Conservation (phyloP, 2,329 filamentous ascomycete species). For the Lasiodiplodia theobromae region DNA sequence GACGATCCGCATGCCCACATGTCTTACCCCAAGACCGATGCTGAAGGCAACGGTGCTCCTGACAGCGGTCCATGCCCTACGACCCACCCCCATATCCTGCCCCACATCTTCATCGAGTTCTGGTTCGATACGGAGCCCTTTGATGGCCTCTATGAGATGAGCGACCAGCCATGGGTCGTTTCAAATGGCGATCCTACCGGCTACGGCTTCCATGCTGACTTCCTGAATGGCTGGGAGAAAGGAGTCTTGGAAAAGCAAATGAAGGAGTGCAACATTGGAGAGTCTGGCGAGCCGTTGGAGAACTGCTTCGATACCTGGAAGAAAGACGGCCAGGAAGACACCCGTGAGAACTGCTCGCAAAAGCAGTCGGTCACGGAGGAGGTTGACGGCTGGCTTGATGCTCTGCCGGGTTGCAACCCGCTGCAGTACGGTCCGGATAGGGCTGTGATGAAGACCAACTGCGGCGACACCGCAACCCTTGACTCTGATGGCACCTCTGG, state of each 20-base stretch:
- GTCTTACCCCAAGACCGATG: conserved; percentile 47
- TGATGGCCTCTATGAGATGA: conserved; percentile 41
- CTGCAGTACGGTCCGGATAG: conserved; percentile 44
- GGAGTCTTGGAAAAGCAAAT: conserved; percentile 47
- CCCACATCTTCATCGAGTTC: conserved; percentile 49
- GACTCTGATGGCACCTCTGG: conserved; percentile 34
- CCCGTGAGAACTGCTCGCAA: conserved; percentile 41
- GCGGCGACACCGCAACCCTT: conserved; percentile 10
- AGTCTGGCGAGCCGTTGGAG: conserved; percentile 45
- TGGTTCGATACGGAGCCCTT: conserved; percentile 48
- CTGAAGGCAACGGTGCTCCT: conserved; percentile 43
- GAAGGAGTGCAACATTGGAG: conserved; percentile 47
- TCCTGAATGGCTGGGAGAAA: conserved; percentile 47
- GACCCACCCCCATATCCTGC: conserved; percentile 43
- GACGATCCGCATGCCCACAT: conserved; percentile 44
- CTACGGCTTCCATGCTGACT: conserved; percentile 47
- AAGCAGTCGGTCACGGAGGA: conserved; percentile 29
- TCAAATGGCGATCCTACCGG: conserved; percentile 48
- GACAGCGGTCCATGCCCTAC: conserved; percentile 42
- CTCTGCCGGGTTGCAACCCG: conserved; percentile 49
- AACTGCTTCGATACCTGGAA: conserved; percentile 48
- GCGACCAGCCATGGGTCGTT: conserved; percentile 44
- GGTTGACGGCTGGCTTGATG: conserved; percentile 37
- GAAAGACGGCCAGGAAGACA: conserved; percentile 35
- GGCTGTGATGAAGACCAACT: conserved; percentile 35